Base-by-base conservation (phyloP, 2,329 filamentous ascomycete genomes). In the Colletotrichum godetiae region DNA sequence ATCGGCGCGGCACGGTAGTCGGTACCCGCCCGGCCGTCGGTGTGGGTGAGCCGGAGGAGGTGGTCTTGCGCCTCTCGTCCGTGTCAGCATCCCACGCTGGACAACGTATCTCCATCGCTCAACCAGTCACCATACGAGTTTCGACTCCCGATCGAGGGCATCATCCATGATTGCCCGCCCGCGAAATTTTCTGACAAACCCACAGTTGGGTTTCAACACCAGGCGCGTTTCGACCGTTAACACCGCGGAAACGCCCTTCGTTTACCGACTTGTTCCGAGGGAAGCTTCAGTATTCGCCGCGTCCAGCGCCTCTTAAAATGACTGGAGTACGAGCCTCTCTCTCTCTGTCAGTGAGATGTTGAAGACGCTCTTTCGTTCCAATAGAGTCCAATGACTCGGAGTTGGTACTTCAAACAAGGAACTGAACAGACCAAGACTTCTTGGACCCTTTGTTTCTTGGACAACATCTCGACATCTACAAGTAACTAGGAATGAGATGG, bases 1-100 rank as follows among this genome's bases (percentile, higher is more conserved):
- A n/a, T 49, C 42, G 70, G 67, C 55, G 37, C 70, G 70, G 70
- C 67, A 56, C 70, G 70, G 70, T 56, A 73, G 31, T 73, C 70
- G 70, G 70, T 33, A 29, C 5, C 35, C 35, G 31, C 60, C 49
- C 70, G 70, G 70, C 67, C 70, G 42, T 73, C 70, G 70, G 70
- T 33, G 37, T 35, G 42, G 49, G 37, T 46, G 52, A 49, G 29
- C 42, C 29, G 58, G 67, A 68, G 46, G 52, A 11, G 42, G 31
- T 60, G 33, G 57, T 58, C 29, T 68, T 68, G 52, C 27, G 56
- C 55, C 55, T 65, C 15, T 19, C 19, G 37, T 19, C 37, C 15
- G 7, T 49, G 62, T 35, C 52, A 46, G 13, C 35, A 49, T 60
- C 37, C 31, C 42, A 19, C 56, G 63, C 55, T 46, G 67, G 67